Evolutionary conservation across 305 asterid genomes (phyloP).

Genomic region (Solanum aculeatissimum): DNA sequence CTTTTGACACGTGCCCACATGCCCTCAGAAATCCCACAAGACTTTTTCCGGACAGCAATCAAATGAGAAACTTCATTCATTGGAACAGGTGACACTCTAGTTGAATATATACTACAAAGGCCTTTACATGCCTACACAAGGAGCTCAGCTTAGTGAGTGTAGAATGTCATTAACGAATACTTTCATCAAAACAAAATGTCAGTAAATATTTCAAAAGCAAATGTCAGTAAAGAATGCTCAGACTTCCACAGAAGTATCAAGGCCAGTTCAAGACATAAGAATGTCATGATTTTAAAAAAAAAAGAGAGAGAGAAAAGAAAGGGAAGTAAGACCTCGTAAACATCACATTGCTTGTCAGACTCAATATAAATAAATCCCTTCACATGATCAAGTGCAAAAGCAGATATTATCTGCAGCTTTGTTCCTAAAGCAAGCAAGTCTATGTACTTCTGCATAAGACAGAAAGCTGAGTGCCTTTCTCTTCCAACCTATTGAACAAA

Average conservation of each 20-base stretch:
- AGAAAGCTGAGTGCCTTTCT: slow-evolving; percentile 81
- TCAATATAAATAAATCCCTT: slow-evolving; percentile 76
- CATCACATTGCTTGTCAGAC: slow-evolving; percentile 67
- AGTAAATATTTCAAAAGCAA: too few relatives aligned
- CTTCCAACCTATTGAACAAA: slow-evolving; percentile 61
- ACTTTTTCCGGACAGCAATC: slow-evolving; percentile 48
- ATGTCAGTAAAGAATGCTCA: background rate
- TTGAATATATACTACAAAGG: slow-evolving; percentile 50
- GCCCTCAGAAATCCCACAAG: slow-evolving; percentile 56
- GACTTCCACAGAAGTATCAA: background rate
- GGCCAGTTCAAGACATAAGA: background rate
- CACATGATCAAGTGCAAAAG: slow-evolving; percentile 73
- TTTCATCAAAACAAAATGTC: background rate
- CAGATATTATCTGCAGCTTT: slow-evolving; percentile 69
- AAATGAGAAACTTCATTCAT: slow-evolving; percentile 49
- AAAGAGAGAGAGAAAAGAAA: background rate
- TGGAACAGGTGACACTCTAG: slow-evolving; percentile 49
- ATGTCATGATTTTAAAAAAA: background rate
- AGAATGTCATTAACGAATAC: slow-evolving; percentile 1
- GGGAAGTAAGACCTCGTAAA: slow-evolving; percentile 58
- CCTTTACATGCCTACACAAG: slow-evolving; percentile 77
- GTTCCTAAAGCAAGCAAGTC: slow-evolving; percentile 57
- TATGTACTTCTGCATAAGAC: slow-evolving; percentile 84
- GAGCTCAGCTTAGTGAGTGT: background rate
- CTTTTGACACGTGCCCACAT: slow-evolving; percentile 95